Evolutionary conservation across 1,284 basidiomycete genomes (phyloP).

Genomic region (Melampsora americana): DNA sequence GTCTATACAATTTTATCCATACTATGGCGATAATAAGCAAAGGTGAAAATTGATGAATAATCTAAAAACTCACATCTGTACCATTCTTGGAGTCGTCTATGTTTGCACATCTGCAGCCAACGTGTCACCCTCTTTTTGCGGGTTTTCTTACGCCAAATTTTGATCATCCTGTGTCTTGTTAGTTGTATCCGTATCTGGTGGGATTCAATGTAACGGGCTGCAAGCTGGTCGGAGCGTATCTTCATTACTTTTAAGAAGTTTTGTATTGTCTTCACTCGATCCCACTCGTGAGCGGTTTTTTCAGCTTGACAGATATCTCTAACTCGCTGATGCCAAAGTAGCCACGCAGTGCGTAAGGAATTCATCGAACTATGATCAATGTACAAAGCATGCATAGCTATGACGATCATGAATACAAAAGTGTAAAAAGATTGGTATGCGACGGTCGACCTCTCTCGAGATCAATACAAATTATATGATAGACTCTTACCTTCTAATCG

Average conservation of each 20-base stretch:
- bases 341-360: neutral
- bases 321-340: conserved; percentile 9
- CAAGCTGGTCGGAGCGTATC: neutral
- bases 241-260: neutral
- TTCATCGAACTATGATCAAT: neutral
- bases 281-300: neutral
- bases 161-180: neutral
- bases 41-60: neutral
- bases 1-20: neutral
- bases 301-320: neutral
- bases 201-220: neutral
- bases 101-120: conserved; percentile 12
- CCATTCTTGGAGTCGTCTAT: neutral
- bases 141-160: conserved; percentile 16
- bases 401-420: neutral
- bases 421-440: neutral
- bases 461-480: neutral
- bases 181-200: conserved; percentile 19
- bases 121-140: conserved; percentile 7
- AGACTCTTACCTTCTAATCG: neutral
- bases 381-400: neutral
- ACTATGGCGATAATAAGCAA: neutral
- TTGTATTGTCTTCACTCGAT: neutral
- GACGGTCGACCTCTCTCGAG: neutral
- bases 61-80: conserved; percentile 5